Percentiles rank a stretch among this genome's conserved stretches.
These are phyloP conservation scores for Knoxdaviesia proteae DNA, from an alignment of 2,329 filamentous ascomycete genomes.

Conservation along the genomic window DNA sequence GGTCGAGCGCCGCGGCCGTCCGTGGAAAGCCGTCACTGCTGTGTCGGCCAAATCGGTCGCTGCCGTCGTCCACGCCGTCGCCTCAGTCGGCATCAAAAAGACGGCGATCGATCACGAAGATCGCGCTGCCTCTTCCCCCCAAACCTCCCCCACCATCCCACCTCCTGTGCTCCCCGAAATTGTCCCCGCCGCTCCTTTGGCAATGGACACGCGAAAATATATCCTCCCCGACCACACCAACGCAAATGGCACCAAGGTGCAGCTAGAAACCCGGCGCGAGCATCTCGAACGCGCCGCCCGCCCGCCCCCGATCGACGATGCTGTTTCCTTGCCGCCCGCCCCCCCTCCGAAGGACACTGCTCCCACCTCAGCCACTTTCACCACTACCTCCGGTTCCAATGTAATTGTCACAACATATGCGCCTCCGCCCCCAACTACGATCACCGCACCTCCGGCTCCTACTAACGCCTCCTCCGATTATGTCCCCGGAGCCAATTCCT, in stretches of 20 bases:
- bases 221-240: constrained; percentile 49
- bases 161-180: constrained; percentile 28
- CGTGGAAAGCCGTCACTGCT: constrained; percentile 42
- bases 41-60: constrained; percentile 14
- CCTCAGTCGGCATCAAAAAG: constrained; percentile 5
- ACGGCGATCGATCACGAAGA: constrained; percentile 4
- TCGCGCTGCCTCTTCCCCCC: constrained; percentile 1
- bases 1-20: constrained; percentile 45
- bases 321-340: neutral
- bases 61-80: constrained; percentile 2
- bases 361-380: constrained; percentile 14
- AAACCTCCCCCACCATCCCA: constrained; percentile 1
- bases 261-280: constrained; percentile 33
- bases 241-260: constrained; percentile 45
- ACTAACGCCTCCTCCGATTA: constrained; percentile 17
- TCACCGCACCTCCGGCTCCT: constrained; percentile 8
- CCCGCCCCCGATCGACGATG: constrained; percentile 17
- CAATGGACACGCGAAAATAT: constrained; percentile 57
- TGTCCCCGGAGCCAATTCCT: constrained; percentile 26
- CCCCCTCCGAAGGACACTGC: constrained; percentile 26
- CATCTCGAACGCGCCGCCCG: constrained; percentile 31
- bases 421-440: neutral
- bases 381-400: neutral
- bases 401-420: too few relatives aligned
- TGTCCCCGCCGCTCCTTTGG: constrained; percentile 25